phyloP scores from a whole-genome alignment of 495 filamentous ascomycete species.

The Aspergillus homomorphus region DNA sequence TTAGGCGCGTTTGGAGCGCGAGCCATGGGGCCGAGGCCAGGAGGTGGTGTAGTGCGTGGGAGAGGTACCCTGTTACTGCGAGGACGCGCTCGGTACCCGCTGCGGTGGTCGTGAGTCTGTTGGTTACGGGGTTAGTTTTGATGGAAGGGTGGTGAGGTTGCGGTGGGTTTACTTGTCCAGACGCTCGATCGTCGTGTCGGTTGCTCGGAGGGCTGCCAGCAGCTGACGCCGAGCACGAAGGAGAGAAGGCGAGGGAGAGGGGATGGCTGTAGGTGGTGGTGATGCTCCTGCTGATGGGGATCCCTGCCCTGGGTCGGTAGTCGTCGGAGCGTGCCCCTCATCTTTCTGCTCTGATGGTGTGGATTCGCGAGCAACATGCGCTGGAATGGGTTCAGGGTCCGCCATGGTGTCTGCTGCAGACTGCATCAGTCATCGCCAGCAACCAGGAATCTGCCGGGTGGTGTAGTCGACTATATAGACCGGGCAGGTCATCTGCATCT shows the following conservation, averaged over 20 bases:
- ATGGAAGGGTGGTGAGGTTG: background rate
- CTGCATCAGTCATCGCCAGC: background rate
- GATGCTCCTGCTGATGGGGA: background rate
- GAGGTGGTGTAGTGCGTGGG: conserved; percentile 41
- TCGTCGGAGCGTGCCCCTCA: conserved; percentile 25
- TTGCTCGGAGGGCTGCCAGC: conserved; percentile 30
- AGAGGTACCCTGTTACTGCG: conserved; percentile 38
- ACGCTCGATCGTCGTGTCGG: conserved; percentile 36
- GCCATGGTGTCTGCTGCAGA: background rate
- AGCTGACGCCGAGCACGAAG: conserved; percentile 24
- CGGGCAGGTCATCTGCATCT: conserved; percentile 11
- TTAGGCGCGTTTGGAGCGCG: conserved; percentile 33
- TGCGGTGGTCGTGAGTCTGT: conserved; percentile 35
- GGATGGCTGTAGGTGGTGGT: background rate
- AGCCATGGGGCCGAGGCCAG: conserved; percentile 38
- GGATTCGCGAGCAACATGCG: conserved; percentile 9
- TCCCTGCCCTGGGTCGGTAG: conserved; percentile 1
- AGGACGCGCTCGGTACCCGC: conserved; percentile 36
- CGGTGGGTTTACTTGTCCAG: conserved; percentile 33
- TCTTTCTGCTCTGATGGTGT: conserved; percentile 13
- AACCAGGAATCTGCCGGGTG: background rate
- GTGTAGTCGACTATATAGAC: background rate
- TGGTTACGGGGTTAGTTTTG: conserved; percentile 9
- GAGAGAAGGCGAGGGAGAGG: too few relatives aligned
- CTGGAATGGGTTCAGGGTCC: conserved; percentile 1